A percentile compares a stretch with the other conserved stretches of the same genome.
Evolutionary conservation across 495 filamentous ascomycete species (phyloP).

Genomic region (Hypoxylon fragiforme): DNA sequence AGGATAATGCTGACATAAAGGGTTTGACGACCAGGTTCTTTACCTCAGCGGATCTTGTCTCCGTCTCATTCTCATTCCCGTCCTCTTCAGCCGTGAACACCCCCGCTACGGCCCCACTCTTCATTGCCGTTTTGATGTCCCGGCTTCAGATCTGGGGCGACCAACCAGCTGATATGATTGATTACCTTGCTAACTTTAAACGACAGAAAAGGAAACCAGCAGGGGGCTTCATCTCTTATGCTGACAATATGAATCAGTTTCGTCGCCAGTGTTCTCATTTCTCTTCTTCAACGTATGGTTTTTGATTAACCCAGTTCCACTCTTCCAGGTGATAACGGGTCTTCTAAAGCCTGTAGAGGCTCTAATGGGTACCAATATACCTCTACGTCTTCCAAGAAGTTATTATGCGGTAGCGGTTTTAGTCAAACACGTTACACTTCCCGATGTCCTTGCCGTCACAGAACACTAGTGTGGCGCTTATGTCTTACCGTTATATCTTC

Average conservation of each 20-base stretch:
- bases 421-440: constrained; percentile 14
- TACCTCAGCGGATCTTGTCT: constrained; percentile 5
- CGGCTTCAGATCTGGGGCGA: constrained; percentile 14
- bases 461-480: constrained; percentile 15
- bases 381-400: background rate
- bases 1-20: too few relatives aligned
- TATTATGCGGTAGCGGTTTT: constrained; percentile 6
- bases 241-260: too few relatives aligned
- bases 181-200: background rate
- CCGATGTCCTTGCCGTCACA: constrained; percentile 32
- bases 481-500: constrained; percentile 5
- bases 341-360: background rate
- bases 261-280: too few relatives aligned
- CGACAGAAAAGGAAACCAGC: constrained; percentile 4
- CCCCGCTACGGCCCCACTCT: constrained; percentile 45
- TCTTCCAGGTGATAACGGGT: background rate
- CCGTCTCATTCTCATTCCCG: constrained; percentile 33
- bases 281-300: too few relatives aligned
- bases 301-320: too few relatives aligned
- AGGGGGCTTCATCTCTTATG: background rate
- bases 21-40: constrained; percentile 3
- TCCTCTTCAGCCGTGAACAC: constrained; percentile 34
- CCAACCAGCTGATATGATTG: constrained; percentile 11
- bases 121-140: constrained; percentile 46
- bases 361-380: constrained; percentile 1